A percentile compares a stretch with the other conserved stretches of the same genome.
Evolutionary conservation across 495 filamentous ascomycete species (phyloP).

Genomic region (Pseudoneurospora amorphoporcata): DNA sequence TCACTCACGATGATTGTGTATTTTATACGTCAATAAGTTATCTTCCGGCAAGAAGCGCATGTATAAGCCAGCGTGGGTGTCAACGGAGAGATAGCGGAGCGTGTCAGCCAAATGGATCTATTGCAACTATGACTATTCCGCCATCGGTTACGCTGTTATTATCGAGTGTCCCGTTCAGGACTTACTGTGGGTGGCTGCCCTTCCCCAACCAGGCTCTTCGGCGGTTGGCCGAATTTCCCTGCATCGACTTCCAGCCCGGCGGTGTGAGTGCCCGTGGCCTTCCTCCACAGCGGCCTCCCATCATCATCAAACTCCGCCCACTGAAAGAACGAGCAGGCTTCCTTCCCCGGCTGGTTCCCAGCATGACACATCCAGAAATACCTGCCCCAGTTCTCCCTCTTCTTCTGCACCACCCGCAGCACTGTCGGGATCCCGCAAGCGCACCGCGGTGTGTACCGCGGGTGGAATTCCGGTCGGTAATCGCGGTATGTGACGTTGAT

Average conservation of each 20-base stretch:
- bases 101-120: too few relatives aligned
- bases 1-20: too few relatives aligned
- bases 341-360: constrained; percentile 62
- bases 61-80: too few relatives aligned
- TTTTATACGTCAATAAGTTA: too few relatives aligned
- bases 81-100: too few relatives aligned
- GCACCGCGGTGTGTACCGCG: constrained; percentile 52
- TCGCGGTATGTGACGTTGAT: constrained; percentile 93
- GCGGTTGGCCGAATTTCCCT: neutral
- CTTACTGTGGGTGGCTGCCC: neutral
- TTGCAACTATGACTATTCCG: neutral
- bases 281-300: constrained; percentile 62
- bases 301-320: constrained; percentile 89
- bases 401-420: constrained; percentile 68
- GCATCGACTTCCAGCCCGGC: neutral
- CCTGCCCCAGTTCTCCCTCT: constrained; percentile 58
- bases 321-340: constrained; percentile 71
- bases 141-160: neutral
- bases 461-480: constrained; percentile 67
- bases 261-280: neutral
- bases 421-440: constrained; percentile 61
- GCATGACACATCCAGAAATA: constrained; percentile 96
- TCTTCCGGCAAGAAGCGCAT: too few relatives aligned
- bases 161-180: neutral
- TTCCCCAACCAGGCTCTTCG: neutral